These are phyloP conservation scores for Colletotrichum sansevieriae DNA, from an alignment of 2,329 filamentous ascomycete genomes.

Conservation along the genomic window DNA sequence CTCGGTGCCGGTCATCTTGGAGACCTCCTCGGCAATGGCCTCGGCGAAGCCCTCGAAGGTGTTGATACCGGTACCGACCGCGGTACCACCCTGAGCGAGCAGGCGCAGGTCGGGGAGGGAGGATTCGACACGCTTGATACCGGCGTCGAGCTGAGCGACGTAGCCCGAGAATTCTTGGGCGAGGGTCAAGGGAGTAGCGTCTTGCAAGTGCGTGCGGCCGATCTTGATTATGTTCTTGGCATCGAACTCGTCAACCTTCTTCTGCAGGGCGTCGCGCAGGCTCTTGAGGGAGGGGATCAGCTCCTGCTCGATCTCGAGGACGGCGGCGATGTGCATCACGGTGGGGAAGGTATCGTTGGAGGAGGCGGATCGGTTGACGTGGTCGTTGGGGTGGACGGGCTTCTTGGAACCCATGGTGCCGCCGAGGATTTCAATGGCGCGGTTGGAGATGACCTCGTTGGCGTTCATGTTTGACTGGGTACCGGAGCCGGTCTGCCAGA, in stretches of 20 bases:
- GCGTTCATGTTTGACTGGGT: constrained; percentile 99
- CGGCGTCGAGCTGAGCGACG: constrained; percentile 91
- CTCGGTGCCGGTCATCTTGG: constrained; percentile 90
- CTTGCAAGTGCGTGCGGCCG: constrained; percentile 95
- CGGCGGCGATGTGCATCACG: constrained; percentile 99
- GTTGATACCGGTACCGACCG: constrained; percentile 97
- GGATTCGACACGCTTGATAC: constrained; percentile 87
- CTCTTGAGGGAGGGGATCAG: constrained; percentile 86
- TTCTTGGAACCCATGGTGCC: constrained; percentile 96
- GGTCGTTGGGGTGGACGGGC: constrained; percentile 98
- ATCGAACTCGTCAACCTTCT: constrained; percentile 90
- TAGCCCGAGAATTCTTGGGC: constrained; percentile 99
- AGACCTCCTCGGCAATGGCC: constrained; percentile 90
- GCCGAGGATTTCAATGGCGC: constrained; percentile 96
- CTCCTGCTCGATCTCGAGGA: constrained; percentile 89
- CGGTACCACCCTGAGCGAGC: constrained; percentile 94
- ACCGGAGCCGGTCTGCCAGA: constrained; percentile 99
- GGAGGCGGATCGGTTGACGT: constrained; percentile 98
- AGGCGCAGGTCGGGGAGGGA: constrained; percentile 86
- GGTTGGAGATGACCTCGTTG: constrained; percentile 99
- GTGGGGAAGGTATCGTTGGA: constrained; percentile 99
- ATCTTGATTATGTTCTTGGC: constrained; percentile 96
- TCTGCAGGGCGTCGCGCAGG: constrained; percentile 85
- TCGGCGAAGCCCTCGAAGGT: constrained; percentile 97
- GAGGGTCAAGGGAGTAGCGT: constrained; percentile 94